These are phyloP conservation scores for Raffaelea deltoideospora DNA, from an alignment of 2,329 filamentous ascomycete genomes.

Conservation along the genomic window DNA sequence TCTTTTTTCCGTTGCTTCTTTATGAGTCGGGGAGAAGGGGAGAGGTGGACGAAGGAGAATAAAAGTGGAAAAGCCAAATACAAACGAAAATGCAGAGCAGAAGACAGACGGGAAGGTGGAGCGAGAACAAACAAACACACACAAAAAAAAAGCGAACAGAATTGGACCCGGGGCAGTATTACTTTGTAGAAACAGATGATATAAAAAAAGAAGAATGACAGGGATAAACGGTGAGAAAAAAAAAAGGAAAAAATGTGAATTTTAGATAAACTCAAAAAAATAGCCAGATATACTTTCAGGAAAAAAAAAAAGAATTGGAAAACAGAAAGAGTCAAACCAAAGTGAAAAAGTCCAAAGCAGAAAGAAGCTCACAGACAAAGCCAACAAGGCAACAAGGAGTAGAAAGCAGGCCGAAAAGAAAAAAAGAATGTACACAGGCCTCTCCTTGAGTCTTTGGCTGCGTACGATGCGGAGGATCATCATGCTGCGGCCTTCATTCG, in stretches of 20 bases:
- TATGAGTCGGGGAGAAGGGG: neutral
- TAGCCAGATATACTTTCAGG: too few species aligned
- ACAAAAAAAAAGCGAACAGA: neutral
- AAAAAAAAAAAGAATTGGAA: neutral
- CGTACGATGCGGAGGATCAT: slow-evolving; percentile 7
- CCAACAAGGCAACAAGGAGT: neutral
- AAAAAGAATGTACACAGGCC: slow-evolving; percentile 1
- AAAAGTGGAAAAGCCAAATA: neutral
- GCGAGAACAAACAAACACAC: neutral
- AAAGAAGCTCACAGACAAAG: neutral
- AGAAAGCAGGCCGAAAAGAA: neutral
- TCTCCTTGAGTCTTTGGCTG: neutral
- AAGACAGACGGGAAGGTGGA: neutral
- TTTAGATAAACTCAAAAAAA: too few species aligned
- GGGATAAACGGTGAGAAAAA: neutral
- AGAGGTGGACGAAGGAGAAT: neutral
- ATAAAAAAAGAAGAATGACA: neutral
- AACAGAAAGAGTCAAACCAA: neutral
- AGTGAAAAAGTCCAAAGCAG: neutral
- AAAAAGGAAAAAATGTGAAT: neutral
- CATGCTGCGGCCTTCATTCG: slow-evolving; percentile 9
- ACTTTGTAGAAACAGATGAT: too few species aligned
- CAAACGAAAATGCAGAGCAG: neutral
- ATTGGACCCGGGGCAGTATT: too few species aligned
- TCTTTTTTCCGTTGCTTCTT: too few species aligned